Evolutionary conservation across 495 filamentous ascomycete species (phyloP), one percentile per base, ranked within the genome.

Genomic region (Penicillium flavigenum): DNA sequence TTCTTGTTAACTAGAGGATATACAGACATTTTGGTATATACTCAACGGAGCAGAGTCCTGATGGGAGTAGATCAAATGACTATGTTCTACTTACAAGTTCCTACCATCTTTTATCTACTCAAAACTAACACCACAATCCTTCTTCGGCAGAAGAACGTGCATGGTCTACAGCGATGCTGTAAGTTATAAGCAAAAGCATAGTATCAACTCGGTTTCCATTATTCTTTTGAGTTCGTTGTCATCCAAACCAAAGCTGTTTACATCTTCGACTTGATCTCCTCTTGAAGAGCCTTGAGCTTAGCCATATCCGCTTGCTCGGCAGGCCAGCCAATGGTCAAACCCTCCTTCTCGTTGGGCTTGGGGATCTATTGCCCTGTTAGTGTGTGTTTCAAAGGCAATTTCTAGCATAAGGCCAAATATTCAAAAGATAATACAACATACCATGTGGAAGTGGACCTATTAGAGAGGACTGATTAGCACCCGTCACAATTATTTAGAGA

Each of bases 391-490:
- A 3, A 17, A 17, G 36, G 7, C 7, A 0, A 46, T 43, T n/a
- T 10, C 42, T 0, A 14, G 6, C 14, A 0, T 5, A 6, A n/a
- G 10, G 11, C 26, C 19, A 34, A 42, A 12, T 26, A 19, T 49
- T 20, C 42, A 46, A 22, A 4, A 19, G 7, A 17, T 10, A 34
- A 3, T 16, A 16, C 5, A 49, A 68, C 80, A 58, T 80, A 92
- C 89, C 86, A 97, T 87, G 71, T 98, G 94, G 76, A 96, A 93
- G 76, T 96, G 92, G 32, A 94, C 88, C 88, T 90, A 62, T 19
- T 5, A 47, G 8, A 47, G 29, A 11, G 1, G 17, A 29, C n/a
- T 29, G 17, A 9, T 42, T 36, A 59, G 60, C 19, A 36, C 10
- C 22, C 1, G 20, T n/a, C 22, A 47, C 51, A 49, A 34, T 20